phyloP scores from a whole-genome alignment of 2,329 filamentous ascomycete genomes.

The Alternaria sp. region DNA sequence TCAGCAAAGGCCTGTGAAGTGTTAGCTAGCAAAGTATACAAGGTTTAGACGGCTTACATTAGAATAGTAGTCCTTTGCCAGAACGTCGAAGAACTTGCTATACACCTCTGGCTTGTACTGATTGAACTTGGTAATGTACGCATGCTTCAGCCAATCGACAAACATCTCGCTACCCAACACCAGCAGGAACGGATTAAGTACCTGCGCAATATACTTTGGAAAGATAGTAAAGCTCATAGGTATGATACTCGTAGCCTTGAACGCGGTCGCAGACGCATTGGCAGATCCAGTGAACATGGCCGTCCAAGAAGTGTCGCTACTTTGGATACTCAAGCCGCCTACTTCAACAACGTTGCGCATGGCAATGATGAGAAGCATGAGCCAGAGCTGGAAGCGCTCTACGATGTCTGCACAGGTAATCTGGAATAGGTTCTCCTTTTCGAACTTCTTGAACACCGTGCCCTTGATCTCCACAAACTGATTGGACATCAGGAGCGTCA shows the following conservation, averaged over 20 bases:
- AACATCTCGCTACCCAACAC: slow-evolving; percentile 96
- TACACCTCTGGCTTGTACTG: slow-evolving; percentile 93
- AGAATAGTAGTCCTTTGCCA: slow-evolving; percentile 98
- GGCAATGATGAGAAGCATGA: slow-evolving; percentile 96
- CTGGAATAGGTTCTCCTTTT: slow-evolving; percentile 97
- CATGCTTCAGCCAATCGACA: slow-evolving; percentile 96
- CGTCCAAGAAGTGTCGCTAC: slow-evolving; percentile 38
- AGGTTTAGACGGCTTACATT: slow-evolving; percentile 63
- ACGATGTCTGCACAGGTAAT: slow-evolving; percentile 96
- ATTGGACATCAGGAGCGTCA: slow-evolving; percentile 92
- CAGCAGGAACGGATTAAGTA: slow-evolving; percentile 89
- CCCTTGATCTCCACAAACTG: slow-evolving; percentile 99
- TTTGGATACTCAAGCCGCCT: slow-evolving; percentile 72
- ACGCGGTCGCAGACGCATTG: slow-evolving; percentile 61
- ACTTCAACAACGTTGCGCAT: slow-evolving; percentile 96
- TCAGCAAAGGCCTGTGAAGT: slow-evolving; percentile 77
- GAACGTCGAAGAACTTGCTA: slow-evolving; percentile 84
- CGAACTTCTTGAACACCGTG: slow-evolving; percentile 97
- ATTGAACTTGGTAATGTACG: slow-evolving; percentile 98
- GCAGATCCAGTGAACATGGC: slow-evolving; percentile 39
- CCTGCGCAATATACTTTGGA: slow-evolving; percentile 85
- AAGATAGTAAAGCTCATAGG: slow-evolving; percentile 91
- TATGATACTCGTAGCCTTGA: slow-evolving; percentile 74
- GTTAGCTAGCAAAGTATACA: slow-evolving; percentile 8
- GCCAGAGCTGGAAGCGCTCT: slow-evolving; percentile 95